Evolutionary conservation across 2,329 filamentous ascomycete genomes (phyloP).

Genomic region (Paraphoma chrysanthemicola): DNA sequence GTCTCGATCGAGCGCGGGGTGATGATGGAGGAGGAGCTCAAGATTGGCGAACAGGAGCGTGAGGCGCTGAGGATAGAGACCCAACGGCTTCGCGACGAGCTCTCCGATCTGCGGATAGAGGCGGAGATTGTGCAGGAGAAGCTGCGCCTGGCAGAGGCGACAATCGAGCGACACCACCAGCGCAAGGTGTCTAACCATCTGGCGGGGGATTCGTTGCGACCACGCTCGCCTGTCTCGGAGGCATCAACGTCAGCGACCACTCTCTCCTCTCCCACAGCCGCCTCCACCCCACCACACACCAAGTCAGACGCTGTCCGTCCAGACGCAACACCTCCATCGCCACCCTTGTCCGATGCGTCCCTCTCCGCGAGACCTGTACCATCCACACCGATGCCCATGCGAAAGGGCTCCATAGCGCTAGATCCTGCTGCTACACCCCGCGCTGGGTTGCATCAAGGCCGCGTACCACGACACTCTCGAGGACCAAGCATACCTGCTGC

Average conservation of each 20-base stretch:
- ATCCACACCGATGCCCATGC: slow-evolving; percentile 49
- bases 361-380: slow-evolving; percentile 55
- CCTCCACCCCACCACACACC: slow-evolving; percentile 78
- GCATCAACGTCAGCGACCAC: slow-evolving; percentile 78
- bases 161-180: slow-evolving; percentile 57
- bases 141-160: slow-evolving; percentile 72
- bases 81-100: slow-evolving; percentile 87
- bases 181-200: slow-evolving; percentile 59
- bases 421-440: slow-evolving; percentile 62
- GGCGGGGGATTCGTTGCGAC: slow-evolving; percentile 56
- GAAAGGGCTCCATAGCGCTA: slow-evolving; percentile 57
- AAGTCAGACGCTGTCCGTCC: slow-evolving; percentile 70
- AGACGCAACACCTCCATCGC: slow-evolving; percentile 86
- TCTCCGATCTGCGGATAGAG: slow-evolving; percentile 93
- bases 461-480: slow-evolving; percentile 59
- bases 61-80: slow-evolving; percentile 88
- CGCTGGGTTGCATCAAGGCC: slow-evolving; percentile 55
- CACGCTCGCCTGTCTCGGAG: slow-evolving; percentile 76
- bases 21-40: slow-evolving; percentile 94
- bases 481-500: slow-evolving; percentile 66
- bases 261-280: slow-evolving; percentile 88
- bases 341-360: slow-evolving; percentile 88
- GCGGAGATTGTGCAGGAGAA: slow-evolving; percentile 94
- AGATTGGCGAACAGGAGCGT: slow-evolving; percentile 87
- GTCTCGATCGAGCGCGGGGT: slow-evolving; percentile 90